Conservation (phyloP, 306 rosid genomes). For the Abrus precatorius region DNA sequence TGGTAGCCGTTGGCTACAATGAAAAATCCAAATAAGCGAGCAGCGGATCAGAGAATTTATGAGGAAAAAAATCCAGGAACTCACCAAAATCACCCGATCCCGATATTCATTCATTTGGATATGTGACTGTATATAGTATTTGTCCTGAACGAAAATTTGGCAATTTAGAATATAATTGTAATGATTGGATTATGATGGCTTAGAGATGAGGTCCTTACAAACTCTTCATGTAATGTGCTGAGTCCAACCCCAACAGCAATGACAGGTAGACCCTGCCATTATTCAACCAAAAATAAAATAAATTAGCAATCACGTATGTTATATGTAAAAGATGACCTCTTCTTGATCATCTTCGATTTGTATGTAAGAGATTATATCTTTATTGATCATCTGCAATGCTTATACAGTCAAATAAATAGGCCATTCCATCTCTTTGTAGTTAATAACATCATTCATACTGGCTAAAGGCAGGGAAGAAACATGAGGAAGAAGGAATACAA, state of each 20-base stretch:
- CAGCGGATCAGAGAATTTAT: background rate
- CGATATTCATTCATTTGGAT: slow-evolving; percentile 30
- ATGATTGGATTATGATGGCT: background rate
- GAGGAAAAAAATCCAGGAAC: background rate
- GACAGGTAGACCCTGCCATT: slow-evolving; percentile 26
- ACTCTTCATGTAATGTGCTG: slow-evolving; percentile 10
- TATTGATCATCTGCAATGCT: background rate
- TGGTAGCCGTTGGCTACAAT: background rate
- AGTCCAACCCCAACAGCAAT: slow-evolving; percentile 26
- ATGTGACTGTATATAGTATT: slow-evolving; percentile 17
- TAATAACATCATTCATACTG: background rate
- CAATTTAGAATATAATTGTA: background rate
- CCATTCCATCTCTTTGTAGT: background rate
- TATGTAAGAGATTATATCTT: background rate
- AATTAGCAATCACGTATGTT: background rate
- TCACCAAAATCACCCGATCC: slow-evolving; percentile 21
- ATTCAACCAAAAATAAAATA: background rate
- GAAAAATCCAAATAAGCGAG: background rate
- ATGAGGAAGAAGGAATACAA: background rate
- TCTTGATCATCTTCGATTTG: too few species aligned
- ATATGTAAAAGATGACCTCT: too few species aligned
- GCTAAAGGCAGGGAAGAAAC: background rate
- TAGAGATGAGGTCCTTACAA: slow-evolving; percentile 7
- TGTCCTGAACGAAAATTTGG: background rate
- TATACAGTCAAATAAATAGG: background rate